phyloP scores from a whole-genome alignment of 2,329 filamentous ascomycete species.

The Ophiobolus disseminans region DNA sequence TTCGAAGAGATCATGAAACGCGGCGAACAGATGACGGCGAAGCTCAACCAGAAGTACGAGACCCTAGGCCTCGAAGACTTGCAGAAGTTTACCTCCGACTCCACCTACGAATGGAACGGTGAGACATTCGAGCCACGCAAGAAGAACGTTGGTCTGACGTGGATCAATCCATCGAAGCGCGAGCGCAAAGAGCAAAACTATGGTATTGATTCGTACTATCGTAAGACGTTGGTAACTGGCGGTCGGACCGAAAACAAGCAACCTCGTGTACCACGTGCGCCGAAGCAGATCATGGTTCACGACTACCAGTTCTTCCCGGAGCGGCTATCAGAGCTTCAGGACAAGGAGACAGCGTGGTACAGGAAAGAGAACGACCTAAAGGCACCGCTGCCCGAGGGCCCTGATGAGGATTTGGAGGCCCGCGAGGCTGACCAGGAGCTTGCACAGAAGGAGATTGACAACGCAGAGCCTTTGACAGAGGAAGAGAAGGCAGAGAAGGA shows the following conservation, averaged over 20 bases:
- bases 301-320: constrained; percentile 98
- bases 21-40: constrained; percentile 86
- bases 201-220: constrained; percentile 98
- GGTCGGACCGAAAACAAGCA: constrained; percentile 82
- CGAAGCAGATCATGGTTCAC: constrained; percentile 89
- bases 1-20: constrained; percentile 87
- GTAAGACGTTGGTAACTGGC: constrained; percentile 84
- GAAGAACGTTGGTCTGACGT: constrained; percentile 89
- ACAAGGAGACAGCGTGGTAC: constrained; percentile 94
- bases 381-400: constrained; percentile 84
- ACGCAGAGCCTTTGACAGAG: constrained; percentile 85
- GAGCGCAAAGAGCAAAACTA: constrained; percentile 98
- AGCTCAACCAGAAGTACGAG: constrained; percentile 93
- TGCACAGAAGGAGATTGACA: constrained; percentile 92
- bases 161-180: constrained; percentile 98
- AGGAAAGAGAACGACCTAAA: constrained; percentile 97
- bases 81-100: constrained; percentile 97
- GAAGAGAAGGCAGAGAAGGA: constrained; percentile 90
- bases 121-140: constrained; percentile 86
- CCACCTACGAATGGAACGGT: constrained; percentile 98
- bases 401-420: constrained; percentile 84
- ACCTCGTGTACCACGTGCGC: constrained; percentile 92
- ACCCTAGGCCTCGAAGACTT: constrained; percentile 96
- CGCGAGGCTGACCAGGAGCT: constrained; percentile 86
- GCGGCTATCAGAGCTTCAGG: constrained; percentile 84